A percentile compares a stretch with the other conserved stretches of the same genome.
phyloP scores from a whole-genome alignment of 176 grass and related monocot species.

The Tuctoria greenei region DNA sequence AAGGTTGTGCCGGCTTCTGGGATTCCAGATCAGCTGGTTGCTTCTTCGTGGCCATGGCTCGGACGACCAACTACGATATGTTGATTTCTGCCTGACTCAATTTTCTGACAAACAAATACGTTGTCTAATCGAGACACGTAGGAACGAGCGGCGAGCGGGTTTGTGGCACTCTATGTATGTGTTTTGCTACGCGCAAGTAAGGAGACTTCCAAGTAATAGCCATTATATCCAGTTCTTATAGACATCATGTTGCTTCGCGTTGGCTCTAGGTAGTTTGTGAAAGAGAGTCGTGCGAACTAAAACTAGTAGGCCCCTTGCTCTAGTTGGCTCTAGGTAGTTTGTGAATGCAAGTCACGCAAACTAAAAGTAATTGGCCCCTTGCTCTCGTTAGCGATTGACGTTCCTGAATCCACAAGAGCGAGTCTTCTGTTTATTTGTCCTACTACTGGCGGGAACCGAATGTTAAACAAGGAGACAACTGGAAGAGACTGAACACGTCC shows the following conservation, averaged over 20 bases:
- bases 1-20: not conserved
- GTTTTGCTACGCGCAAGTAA: constrained; percentile 4
- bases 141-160: too few species aligned
- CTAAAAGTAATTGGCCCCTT: not conserved
- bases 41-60: constrained; percentile 19
- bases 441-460: not conserved
- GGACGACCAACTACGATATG: not conserved
- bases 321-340: too few species aligned
- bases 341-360: too few species aligned
- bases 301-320: too few species aligned
- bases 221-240: not conserved
- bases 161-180: not conserved
- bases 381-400: not conserved
- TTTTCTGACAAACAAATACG: not conserved
- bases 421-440: not conserved
- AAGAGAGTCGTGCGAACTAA: not conserved
- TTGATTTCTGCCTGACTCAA: not conserved
- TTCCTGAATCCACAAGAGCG: not conserved
- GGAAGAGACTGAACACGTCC: not conserved
- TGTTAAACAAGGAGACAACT: not conserved
- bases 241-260: not conserved
- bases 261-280: constrained; percentile 4
- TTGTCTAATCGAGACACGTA: not conserved
- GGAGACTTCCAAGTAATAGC: constrained; percentile 9
- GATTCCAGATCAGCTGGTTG: constrained; percentile 13